Evolutionary conservation across 2,329 filamentous ascomycete species (phyloP).

Genomic region (Fusarium cicatricum): DNA sequence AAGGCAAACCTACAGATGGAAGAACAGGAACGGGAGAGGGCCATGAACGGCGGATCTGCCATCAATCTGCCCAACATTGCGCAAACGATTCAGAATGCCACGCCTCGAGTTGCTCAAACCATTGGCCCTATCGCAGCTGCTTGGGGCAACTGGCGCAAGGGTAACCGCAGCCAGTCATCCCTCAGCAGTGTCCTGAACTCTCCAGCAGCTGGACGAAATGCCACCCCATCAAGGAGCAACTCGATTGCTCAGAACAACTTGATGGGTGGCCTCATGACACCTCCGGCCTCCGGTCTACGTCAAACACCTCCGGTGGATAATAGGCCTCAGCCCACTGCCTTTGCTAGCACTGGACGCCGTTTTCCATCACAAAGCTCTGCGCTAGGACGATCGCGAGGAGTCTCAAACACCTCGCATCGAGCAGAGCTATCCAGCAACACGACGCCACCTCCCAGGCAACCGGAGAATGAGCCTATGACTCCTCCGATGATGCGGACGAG

Average conservation of each 20-base stretch:
- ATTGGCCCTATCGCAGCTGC: conserved; percentile 84
- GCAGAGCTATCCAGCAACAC: conserved; percentile 39
- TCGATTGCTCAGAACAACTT: conserved; percentile 65
- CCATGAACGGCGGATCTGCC: conserved; percentile 73
- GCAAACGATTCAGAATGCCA: conserved; percentile 78
- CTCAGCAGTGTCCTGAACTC: conserved; percentile 56
- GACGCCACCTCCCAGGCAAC: conserved; percentile 51
- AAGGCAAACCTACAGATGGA: conserved; percentile 98
- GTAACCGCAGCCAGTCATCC: conserved; percentile 62
- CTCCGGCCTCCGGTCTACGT: conserved; percentile 79
- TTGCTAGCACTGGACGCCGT: conserved; percentile 66
- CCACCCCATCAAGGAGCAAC: conserved; percentile 69
- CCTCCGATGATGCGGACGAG: conserved; percentile 68
- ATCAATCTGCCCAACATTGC: conserved; percentile 79
- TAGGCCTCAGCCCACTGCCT: conserved; percentile 65
- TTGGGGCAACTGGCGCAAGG: conserved; percentile 94
- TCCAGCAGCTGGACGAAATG: conserved; percentile 50
- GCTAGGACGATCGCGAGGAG: conserved; percentile 38
- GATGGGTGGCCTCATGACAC: conserved; percentile 84
- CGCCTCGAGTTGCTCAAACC: conserved; percentile 84
- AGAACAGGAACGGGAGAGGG: conserved; percentile 90
- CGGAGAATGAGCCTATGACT: conserved; percentile 58
- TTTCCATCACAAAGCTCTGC: conserved; percentile 57
- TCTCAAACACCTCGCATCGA: conserved; percentile 44
- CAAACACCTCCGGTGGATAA: conserved; percentile 60